Evolutionary conservation across 495 filamentous ascomycete genomes (phyloP).

Genomic region (Penicillium canescens): DNA sequence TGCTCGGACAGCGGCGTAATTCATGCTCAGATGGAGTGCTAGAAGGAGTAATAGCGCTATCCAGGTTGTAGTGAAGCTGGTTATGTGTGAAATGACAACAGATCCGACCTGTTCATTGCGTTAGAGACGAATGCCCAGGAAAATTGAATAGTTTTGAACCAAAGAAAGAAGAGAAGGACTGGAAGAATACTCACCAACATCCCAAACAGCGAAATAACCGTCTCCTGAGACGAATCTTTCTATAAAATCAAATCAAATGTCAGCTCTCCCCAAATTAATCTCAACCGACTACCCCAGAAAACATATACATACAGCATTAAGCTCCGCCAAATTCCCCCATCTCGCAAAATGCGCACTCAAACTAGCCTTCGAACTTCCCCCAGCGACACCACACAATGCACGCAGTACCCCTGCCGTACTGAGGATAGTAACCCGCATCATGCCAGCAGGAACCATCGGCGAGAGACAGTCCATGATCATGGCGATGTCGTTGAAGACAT

Average conservation of each 20-base stretch:
- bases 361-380: slow-evolving; percentile 85
- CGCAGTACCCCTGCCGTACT: slow-evolving; percentile 75
- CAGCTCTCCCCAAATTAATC: neutral
- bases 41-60: slow-evolving; percentile 69
- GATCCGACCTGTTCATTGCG: slow-evolving; percentile 60
- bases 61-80: slow-evolving; percentile 73
- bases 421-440: slow-evolving; percentile 66
- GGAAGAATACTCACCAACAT: slow-evolving; percentile 66
- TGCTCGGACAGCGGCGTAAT: slow-evolving; percentile 80
- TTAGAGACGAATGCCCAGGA: no score
- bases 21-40: slow-evolving; percentile 72
- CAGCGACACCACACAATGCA: slow-evolving; percentile 85
- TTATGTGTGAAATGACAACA: slow-evolving; percentile 73
- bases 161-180: neutral
- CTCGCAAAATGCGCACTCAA: slow-evolving; percentile 89
- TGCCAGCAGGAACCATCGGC: slow-evolving; percentile 67
- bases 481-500: slow-evolving; percentile 89
- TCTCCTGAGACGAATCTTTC: slow-evolving; percentile 97
- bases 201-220: slow-evolving; percentile 84
- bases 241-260: slow-evolving; percentile 20
- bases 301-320: slow-evolving; percentile 74
- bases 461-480: slow-evolving; percentile 89
- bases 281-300: neutral
- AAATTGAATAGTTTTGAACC: no score
- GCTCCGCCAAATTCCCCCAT: slow-evolving; percentile 86